phyloP scores from a whole-genome alignment of 1,139 yeast genomes.

The Yamadazyma conglobata region DNA sequence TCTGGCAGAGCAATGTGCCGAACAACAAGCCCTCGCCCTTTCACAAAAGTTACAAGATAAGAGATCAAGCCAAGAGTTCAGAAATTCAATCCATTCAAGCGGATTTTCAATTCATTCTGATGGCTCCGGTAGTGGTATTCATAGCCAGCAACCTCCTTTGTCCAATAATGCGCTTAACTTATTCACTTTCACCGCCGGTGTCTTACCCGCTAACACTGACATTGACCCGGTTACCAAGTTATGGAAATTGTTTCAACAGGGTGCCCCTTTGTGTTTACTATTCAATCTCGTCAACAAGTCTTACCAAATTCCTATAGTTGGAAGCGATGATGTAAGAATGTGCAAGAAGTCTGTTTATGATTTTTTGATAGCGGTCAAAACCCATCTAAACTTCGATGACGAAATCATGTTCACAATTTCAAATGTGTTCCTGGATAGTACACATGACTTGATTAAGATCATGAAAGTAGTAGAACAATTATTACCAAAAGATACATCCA shows the following conservation, averaged over 20 bases:
- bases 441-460: slow-evolving; percentile 73
- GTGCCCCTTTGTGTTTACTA: slow-evolving; percentile 84
- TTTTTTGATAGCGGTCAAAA: slow-evolving; percentile 83
- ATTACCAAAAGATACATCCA: slow-evolving; percentile 19
- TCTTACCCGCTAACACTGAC: slow-evolving; percentile 64
- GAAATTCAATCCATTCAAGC: slow-evolving; percentile 22
- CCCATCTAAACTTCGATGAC: slow-evolving; percentile 70
- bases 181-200: slow-evolving; percentile 71
- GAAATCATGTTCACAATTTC: slow-evolving; percentile 81
- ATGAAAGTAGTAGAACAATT: slow-evolving; percentile 66
- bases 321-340: slow-evolving; percentile 74
- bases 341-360: slow-evolving; percentile 91
- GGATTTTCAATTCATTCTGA: slow-evolving; percentile 26
- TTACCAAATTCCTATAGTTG: slow-evolving; percentile 50
- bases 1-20: slow-evolving; percentile 63
- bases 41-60: slow-evolving; percentile 33
- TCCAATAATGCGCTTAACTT: slow-evolving; percentile 25
- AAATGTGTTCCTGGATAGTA: slow-evolving; percentile 79
- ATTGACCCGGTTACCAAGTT: slow-evolving; percentile 92
- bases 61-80: slow-evolving; percentile 19
- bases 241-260: slow-evolving; percentile 87
- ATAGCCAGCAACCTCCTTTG: slow-evolving; percentile 5
- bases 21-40: slow-evolving; percentile 66
- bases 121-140: slow-evolving; percentile 11
- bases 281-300: slow-evolving; percentile 53